Percentiles rank a stretch among this genome's conserved stretches.
phyloP scores from a whole-genome alignment of 805 yeast species.

The Scheffersomyces stipitis region DNA sequence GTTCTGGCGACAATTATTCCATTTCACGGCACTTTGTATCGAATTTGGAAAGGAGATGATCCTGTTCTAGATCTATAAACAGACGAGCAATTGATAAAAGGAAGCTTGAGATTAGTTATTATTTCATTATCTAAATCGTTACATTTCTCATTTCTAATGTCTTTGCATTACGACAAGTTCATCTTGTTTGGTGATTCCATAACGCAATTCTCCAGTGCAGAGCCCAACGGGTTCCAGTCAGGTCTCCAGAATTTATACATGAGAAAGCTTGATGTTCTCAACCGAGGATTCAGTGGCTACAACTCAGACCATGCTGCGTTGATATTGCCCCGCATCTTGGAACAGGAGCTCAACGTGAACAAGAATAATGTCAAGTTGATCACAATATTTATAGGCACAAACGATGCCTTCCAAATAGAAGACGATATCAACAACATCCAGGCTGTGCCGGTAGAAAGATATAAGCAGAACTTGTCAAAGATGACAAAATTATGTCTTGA shows the following conservation, averaged over 20 bases:
- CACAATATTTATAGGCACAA: slow-evolving; percentile 77
- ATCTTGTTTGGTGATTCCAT: slow-evolving; percentile 72
- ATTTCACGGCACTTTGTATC: too few species aligned
- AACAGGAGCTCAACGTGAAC: slow-evolving; percentile 29
- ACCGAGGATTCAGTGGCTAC: slow-evolving; percentile 79
- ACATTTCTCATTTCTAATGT: too few species aligned
- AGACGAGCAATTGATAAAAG: too few species aligned
- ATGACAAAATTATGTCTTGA: slow-evolving; percentile 42
- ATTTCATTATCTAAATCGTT: too few species aligned
- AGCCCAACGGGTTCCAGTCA: slow-evolving; percentile 46
- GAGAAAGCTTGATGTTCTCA: slow-evolving; percentile 65
- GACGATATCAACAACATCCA: slow-evolving; percentile 22
- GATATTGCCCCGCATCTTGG: slow-evolving; percentile 43
- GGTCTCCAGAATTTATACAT: slow-evolving; percentile 51
- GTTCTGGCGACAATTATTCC: too few species aligned
- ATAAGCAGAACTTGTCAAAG: slow-evolving; percentile 43
- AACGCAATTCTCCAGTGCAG: slow-evolving; percentile 53
- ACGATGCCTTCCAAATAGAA: slow-evolving; percentile 47
- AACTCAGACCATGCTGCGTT: slow-evolving; percentile 57
- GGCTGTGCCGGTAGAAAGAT: slow-evolving; percentile 53
- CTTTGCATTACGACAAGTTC: slow-evolving; percentile 37
- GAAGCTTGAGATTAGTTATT: too few species aligned
- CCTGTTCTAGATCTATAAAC: too few species aligned
- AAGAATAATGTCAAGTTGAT: slow-evolving; percentile 35
- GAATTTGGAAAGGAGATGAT: too few species aligned